These are phyloP conservation scores for Solanum arcanum DNA, from an alignment of 257 asterid species.

Conservation along the genomic window DNA sequence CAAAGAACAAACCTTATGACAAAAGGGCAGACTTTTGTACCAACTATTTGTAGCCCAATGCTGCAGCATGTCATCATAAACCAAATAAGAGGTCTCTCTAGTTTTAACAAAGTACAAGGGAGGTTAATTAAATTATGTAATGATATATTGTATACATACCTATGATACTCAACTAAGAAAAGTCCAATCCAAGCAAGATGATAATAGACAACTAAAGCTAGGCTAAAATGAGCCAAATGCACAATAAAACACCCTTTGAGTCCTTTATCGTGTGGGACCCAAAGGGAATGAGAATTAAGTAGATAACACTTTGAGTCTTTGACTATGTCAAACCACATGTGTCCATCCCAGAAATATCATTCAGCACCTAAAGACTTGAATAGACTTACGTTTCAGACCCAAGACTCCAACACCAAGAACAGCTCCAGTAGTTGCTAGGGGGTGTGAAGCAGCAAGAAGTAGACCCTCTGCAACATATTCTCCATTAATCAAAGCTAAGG, in stretches of 20 bases:
- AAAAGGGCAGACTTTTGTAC: background rate
- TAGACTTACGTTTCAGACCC: constrained; percentile 56
- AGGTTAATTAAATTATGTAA: background rate
- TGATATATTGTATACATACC: background rate
- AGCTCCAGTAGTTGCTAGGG: constrained; percentile 53
- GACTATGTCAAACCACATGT: background rate
- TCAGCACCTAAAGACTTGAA: background rate
- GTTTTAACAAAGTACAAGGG: background rate
- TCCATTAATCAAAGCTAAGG: constrained; percentile 2
- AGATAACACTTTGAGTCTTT: background rate
- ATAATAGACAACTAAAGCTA: background rate
- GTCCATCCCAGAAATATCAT: background rate
- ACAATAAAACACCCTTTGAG: background rate
- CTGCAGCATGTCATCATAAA: background rate
- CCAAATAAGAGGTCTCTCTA: background rate
- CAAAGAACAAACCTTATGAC: background rate
- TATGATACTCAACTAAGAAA: background rate
- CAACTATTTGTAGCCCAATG: background rate
- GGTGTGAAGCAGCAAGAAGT: constrained; percentile 55
- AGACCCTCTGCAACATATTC: constrained; percentile 50
- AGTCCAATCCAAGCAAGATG: background rate
- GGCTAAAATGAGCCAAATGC: background rate
- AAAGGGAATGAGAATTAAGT: background rate
- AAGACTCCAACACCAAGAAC: constrained; percentile 55
- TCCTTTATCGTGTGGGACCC: background rate